phyloP scores from a whole-genome alignment of 805 yeast genomes.

The Kazachstania viticola region DNA sequence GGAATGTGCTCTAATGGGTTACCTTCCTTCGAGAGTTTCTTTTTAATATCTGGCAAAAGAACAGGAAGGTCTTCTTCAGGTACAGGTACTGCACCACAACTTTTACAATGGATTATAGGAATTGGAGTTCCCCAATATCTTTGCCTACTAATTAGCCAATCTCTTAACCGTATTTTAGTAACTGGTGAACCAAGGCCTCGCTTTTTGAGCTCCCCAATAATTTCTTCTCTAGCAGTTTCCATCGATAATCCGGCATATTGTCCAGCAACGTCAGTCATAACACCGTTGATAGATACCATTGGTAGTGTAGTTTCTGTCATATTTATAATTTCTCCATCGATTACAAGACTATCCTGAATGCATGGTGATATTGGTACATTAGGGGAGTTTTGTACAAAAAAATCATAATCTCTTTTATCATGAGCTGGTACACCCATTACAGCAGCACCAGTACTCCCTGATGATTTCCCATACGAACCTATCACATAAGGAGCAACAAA shows the following conservation, averaged over 20 bases:
- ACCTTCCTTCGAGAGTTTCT: conserved; percentile 37
- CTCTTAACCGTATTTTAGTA: conserved; percentile 59
- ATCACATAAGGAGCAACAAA: conserved; percentile 88
- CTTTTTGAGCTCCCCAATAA: conserved; percentile 33
- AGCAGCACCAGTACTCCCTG: conserved; percentile 47
- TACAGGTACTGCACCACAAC: conserved; percentile 87
- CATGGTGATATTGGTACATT: conserved; percentile 31
- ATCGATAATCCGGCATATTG: conserved; percentile 39
- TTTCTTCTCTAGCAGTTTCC: conserved; percentile 38
- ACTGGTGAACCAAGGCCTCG: conserved; percentile 34
- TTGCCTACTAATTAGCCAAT: conserved; percentile 92
- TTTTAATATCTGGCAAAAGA: conserved; percentile 48
- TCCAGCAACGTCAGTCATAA: conserved; percentile 37
- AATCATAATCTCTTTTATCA: conserved; percentile 71
- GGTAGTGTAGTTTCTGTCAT: conserved; percentile 16
- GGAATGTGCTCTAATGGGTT: conserved; percentile 60
- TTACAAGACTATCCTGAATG: conserved; percentile 25
- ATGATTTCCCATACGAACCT: conserved; percentile 51
- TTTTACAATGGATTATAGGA: conserved; percentile 79
- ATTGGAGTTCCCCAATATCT: conserved; percentile 98
- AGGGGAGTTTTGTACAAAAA: conserved; percentile 62
- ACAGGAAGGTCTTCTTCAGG: conserved; percentile 86
- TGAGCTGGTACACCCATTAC: conserved; percentile 99
- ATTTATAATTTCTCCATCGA: background rate
- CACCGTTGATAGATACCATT: conserved; percentile 33